Evolutionary conservation across 2,329 filamentous ascomycete species (phyloP).

Genomic region (Domatiomyces catenatus): DNA sequence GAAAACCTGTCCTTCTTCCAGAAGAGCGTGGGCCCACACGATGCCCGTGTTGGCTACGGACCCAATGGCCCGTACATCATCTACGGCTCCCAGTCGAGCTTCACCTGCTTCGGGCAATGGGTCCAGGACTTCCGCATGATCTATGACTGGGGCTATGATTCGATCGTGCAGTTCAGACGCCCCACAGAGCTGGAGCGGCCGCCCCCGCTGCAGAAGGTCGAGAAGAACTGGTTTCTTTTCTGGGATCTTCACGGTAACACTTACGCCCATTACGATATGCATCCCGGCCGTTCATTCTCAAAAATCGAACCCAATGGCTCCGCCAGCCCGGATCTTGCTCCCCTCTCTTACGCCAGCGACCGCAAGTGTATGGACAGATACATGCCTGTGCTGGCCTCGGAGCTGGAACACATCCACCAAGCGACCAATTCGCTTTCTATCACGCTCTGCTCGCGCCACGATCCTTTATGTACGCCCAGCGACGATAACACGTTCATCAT

Average conservation of each 20-base stretch:
- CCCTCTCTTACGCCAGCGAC: slow-evolving; percentile 25
- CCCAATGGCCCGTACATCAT: slow-evolving; percentile 36
- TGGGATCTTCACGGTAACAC: slow-evolving; percentile 36
- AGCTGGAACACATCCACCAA: slow-evolving; percentile 39
- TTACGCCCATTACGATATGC: slow-evolving; percentile 41
- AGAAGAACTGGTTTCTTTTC: slow-evolving; percentile 51
- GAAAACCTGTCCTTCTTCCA: slow-evolving; percentile 26
- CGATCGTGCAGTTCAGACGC: slow-evolving; percentile 32
- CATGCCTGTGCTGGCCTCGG: slow-evolving; percentile 25
- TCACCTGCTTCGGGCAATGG: slow-evolving; percentile 44
- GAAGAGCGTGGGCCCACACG: slow-evolving; percentile 36
- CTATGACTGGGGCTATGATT: slow-evolving; percentile 35
- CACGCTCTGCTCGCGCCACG: slow-evolving; percentile 37
- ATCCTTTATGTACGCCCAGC: slow-evolving; percentile 29
- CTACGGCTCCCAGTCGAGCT: slow-evolving; percentile 40
- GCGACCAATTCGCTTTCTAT: slow-evolving; percentile 43
- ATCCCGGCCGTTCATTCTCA: slow-evolving; percentile 36
- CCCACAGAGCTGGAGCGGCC: slow-evolving; percentile 32
- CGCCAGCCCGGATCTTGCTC: slow-evolving; percentile 33
- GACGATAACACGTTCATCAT: slow-evolving; percentile 40
- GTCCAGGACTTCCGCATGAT: slow-evolving; percentile 39
- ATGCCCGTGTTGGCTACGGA: slow-evolving; percentile 43
- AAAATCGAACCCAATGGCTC: slow-evolving; percentile 31
- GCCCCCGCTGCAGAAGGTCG: slow-evolving; percentile 28
- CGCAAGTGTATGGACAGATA: slow-evolving; percentile 31